Base-by-base conservation (phyloP, 106 monocot genomes). In the Acorus calamus region DNA sequence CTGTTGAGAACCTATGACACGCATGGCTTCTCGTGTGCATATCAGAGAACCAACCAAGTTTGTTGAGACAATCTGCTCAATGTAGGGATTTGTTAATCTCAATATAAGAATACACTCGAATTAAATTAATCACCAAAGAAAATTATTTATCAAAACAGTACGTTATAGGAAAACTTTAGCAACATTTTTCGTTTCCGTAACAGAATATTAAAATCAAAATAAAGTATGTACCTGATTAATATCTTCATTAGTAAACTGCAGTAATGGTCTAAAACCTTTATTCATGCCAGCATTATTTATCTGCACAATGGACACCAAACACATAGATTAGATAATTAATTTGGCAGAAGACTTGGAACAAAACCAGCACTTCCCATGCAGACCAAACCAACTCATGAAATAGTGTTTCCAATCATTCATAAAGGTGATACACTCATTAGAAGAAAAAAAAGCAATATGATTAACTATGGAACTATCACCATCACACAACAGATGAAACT, bases 231-330 rank as follows among this genome's bases (percentile, higher is more conserved):
- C 87, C 87, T 96, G 91, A 66, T 55, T 62, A 63, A 96, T 96
- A 52, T 96, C 96, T 57, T 91, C 96, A 71, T 91, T 87, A 45
- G 91, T 78, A 73, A 96, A 96, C 65, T 87, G 80, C 60, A 96
- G 51, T 57, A 96, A 71, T 8, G 91, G 96, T 69, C 96, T 84
- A 77, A 96, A 96, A 53, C 96, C 96, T 83, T 96, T 96, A 60
- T 96, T 96, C 52, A 74, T 96, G 67, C 96, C 96, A 69, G 96
- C 96, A 79, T 96, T 96, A 46, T 96, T 96, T 78, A 96, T 96
- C 96, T 96, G 82, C 28, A 28, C 28, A 28, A 28, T 28, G 28
- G 28, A 0, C 28, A 28, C 54, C 4, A 14, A 58, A 49, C 9
- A 61, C 11, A 73, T 53, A 73, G 43, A 70, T 59, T 66, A 4